Evolutionary conservation across 2,329 filamentous ascomycete species (phyloP), one percentile per base, ranked within the genome.

Genomic region (Botrytis hyacinthi): DNA sequence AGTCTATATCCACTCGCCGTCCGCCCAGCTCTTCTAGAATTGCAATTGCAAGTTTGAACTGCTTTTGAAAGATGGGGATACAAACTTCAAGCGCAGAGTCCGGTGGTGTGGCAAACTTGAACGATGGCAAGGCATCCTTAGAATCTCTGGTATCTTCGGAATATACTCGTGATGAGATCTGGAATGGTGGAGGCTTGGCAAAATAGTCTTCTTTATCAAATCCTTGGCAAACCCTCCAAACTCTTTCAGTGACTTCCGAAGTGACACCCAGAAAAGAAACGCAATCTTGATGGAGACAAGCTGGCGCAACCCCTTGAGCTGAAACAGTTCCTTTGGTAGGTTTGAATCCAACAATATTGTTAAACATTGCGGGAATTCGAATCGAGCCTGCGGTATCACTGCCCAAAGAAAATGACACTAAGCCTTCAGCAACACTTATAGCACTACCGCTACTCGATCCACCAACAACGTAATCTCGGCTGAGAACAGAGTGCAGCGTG

Each of bases 341-440:
- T 75, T 83, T 83, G 66, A 82, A 83, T 2, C 86, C 86, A 5
- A 85, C 81, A 18, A 87, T 80, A 29, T 84, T 85, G 76, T 87
- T 87, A 79, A 85, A 86, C 0, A 83, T 82, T 40, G 85, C 83
- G 14, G 86, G 86, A 5, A 87, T 83, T 66, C 86, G 82, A 16
- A 86, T 86, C 5, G 85, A 85, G 1, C 86, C 86, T n/a, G 86
- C 86, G 22, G 86, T 87, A 74, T 87, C 86, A 6, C 85, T 87
- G 18, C 84, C 87, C 0, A 89, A 79, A 16, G 86, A 86, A 76
- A 89, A 88, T 0, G 86, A 84, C 16, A 87, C 86, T 4, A 88
- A 82, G 2, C 82, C 82, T 42, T 85, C 83, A 14, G 83, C 85
- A 10, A 88, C 87, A 42, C 83, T 85, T 18, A 88, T 86, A 18